Evolutionary conservation across 371 early-diverging fungal genomes (phyloP).

Genomic region (Mortierella sp.): DNA sequence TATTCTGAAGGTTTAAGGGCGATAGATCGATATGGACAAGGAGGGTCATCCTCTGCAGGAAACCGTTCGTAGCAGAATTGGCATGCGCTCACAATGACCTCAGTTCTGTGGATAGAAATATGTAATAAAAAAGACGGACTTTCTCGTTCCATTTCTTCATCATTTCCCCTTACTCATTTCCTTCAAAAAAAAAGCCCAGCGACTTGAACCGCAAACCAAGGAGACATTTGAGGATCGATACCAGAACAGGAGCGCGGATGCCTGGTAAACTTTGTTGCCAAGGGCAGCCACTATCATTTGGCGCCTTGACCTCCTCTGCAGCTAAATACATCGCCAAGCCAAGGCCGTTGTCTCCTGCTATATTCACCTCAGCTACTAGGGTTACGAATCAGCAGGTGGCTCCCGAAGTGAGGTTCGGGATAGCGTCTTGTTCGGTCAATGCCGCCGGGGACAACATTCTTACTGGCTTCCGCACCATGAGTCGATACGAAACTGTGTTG

Average conservation of each 20-base stretch:
- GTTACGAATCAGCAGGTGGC: background rate
- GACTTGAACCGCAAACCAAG: too few species aligned
- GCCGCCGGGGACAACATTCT: background rate
- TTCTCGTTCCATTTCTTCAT: too few species aligned
- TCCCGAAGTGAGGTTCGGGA: background rate
- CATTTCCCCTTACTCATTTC: background rate
- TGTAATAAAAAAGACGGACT: too few species aligned
- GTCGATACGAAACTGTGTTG: background rate
- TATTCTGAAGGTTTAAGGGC: background rate
- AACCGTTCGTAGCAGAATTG: too few species aligned
- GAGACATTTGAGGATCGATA: too few species aligned
- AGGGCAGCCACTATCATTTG: background rate
- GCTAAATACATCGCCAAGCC: background rate
- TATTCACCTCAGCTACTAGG: too few species aligned
- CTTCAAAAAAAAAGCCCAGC: too few species aligned
- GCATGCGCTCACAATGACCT: conserved; percentile 18
- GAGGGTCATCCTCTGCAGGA: too few species aligned
- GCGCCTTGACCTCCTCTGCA: background rate
- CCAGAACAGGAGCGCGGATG: background rate
- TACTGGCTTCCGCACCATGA: background rate
- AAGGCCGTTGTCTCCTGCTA: background rate
- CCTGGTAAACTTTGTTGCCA: background rate
- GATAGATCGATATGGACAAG: conserved; percentile 2
- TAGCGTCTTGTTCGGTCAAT: background rate
- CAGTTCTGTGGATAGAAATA: background rate